A percentile compares a stretch with the other conserved stretches of the same genome.
These are phyloP conservation scores for Pseudopyricularia cyperi DNA, from an alignment of 2,329 filamentous ascomycete species.

Conservation along the genomic window DNA sequence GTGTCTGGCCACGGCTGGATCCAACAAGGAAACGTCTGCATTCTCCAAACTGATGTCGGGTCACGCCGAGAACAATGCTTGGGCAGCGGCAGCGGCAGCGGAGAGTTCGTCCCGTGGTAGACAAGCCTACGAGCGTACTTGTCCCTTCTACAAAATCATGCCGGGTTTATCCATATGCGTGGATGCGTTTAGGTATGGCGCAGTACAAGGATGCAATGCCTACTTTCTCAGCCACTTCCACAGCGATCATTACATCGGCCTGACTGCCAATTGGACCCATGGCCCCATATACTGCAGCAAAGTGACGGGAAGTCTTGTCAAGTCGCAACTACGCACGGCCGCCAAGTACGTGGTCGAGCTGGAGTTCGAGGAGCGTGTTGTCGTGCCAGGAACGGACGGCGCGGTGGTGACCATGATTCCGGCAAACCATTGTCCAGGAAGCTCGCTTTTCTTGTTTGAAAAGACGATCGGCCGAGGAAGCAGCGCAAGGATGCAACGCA, in stretches of 20 bases:
- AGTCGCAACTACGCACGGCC: constrained; percentile 73
- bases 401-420: constrained; percentile 88
- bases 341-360: constrained; percentile 74
- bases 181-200: constrained; percentile 90
- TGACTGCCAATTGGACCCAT: constrained; percentile 80
- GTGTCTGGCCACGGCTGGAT: background rate
- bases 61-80: constrained; percentile 81
- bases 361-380: constrained; percentile 68
- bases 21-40: constrained; percentile 39
- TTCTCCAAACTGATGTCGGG: constrained; percentile 90
- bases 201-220: constrained; percentile 79
- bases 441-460: constrained; percentile 85
- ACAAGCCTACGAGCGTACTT: constrained; percentile 77
- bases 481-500: constrained; percentile 57
- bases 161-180: constrained; percentile 87
- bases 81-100: constrained; percentile 72
- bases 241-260: constrained; percentile 89
- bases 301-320: constrained; percentile 81
- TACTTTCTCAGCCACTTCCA: constrained; percentile 98
- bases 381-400: constrained; percentile 71
- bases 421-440: constrained; percentile 93
- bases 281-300: constrained; percentile 94
- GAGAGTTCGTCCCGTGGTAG: constrained; percentile 71
- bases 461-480: constrained; percentile 42
- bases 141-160: constrained; percentile 97